Evolutionary conservation across 495 filamentous ascomycete species (phyloP).

Genomic region (Monascus purpureus): DNA sequence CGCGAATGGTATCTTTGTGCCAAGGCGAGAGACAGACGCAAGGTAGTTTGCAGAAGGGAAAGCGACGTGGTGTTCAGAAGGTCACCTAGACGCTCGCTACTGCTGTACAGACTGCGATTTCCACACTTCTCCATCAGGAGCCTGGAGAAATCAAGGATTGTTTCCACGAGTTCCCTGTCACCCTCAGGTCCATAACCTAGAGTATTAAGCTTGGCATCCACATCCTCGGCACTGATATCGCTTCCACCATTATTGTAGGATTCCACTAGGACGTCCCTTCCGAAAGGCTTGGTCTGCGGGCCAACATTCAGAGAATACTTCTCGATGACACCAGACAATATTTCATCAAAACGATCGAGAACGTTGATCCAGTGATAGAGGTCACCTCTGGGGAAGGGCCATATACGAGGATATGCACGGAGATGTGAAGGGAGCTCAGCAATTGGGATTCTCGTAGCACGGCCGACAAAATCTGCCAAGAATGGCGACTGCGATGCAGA

Average conservation of each 20-base stretch:
- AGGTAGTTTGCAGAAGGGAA: slow-evolving; percentile 55
- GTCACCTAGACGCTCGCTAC: slow-evolving; percentile 74
- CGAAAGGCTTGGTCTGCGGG: slow-evolving; percentile 65
- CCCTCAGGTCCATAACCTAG: slow-evolving; percentile 56
- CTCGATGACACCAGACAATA: slow-evolving; percentile 67
- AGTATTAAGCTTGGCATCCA: slow-evolving; percentile 38
- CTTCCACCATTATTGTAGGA: slow-evolving; percentile 30
- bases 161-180: slow-evolving; percentile 64
- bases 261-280: slow-evolving; percentile 44
- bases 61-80: slow-evolving; percentile 78
- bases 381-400: slow-evolving; percentile 95
- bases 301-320: slow-evolving; percentile 71
- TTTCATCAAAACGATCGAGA: slow-evolving; percentile 83
- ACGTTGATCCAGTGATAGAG: slow-evolving; percentile 97
- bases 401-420: slow-evolving; percentile 65
- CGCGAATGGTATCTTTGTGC: slow-evolving; percentile 87
- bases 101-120: slow-evolving; percentile 90
- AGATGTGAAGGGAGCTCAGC: slow-evolving; percentile 65
- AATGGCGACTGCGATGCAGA: slow-evolving; percentile 57
- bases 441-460: slow-evolving; percentile 52
- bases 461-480: slow-evolving; percentile 61
- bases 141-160: slow-evolving; percentile 69
- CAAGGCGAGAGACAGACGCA: slow-evolving; percentile 66
- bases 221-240: slow-evolving; percentile 26
- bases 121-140: slow-evolving; percentile 88